phyloP scores from a whole-genome alignment of 225 moss, liverwort and hornwort species.

The Pseudisothecium myosuroides region DNA sequence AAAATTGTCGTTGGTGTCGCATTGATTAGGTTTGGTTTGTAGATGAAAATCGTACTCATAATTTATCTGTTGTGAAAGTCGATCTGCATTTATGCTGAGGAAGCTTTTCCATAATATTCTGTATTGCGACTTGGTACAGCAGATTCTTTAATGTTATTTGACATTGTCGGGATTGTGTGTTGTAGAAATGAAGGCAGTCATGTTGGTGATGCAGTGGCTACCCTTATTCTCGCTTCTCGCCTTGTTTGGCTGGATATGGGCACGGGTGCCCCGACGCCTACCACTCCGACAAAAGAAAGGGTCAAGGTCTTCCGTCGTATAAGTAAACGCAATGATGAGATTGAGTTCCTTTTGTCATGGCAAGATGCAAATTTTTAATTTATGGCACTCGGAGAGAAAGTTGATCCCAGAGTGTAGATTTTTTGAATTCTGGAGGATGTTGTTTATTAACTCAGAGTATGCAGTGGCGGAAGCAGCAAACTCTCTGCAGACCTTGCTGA shows the following conservation, averaged over 20 bases:
- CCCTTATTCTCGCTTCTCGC: slow-evolving; percentile 16
- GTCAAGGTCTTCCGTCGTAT: slow-evolving; percentile 3
- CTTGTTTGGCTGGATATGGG: slow-evolving; percentile 28
- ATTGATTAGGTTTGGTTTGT: background rate
- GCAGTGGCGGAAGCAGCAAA: background rate
- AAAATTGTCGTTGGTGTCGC: background rate
- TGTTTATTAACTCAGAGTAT: background rate
- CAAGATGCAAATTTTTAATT: background rate
- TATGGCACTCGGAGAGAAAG: background rate
- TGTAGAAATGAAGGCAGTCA: slow-evolving; percentile 25
- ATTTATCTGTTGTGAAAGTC: background rate
- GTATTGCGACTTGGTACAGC: background rate
- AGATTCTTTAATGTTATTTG: background rate
- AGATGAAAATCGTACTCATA: background rate
- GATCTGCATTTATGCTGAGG: background rate
- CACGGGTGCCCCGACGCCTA: slow-evolving; percentile 15
- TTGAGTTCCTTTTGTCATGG: background rate
- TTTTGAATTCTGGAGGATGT: background rate
- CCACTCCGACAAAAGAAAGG: slow-evolving; percentile 9
- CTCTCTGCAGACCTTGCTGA: background rate
- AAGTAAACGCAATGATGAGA: background rate
- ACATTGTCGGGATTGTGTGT: background rate
- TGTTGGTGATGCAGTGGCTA: slow-evolving; percentile 29
- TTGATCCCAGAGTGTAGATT: background rate
- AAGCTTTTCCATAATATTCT: background rate